Evolutionary conservation across 345 rosid genomes (phyloP).

Genomic region (Boechera retrofracta): DNA sequence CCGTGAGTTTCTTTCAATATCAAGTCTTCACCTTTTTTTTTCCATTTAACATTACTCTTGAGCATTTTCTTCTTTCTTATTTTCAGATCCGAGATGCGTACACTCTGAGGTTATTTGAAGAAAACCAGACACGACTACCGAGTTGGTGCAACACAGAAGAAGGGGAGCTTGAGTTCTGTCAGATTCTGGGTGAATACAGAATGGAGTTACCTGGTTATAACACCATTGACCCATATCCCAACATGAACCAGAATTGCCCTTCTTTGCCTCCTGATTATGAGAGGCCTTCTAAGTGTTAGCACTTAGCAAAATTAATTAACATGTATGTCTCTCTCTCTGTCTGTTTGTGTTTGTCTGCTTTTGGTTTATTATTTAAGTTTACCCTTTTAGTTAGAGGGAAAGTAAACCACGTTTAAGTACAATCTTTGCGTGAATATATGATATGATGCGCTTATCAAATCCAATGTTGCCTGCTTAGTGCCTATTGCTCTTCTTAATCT

Average conservation of each 20-base stretch:
- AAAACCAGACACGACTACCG: conserved; percentile 72
- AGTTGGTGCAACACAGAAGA: conserved; percentile 76
- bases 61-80: background rate
- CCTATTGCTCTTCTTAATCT: background rate
- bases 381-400: conserved; percentile 29
- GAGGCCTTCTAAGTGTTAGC: conserved; percentile 71
- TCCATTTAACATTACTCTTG: background rate
- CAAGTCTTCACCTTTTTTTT: background rate
- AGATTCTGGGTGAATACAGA: conserved; percentile 83
- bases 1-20: conserved; percentile 53
- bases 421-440: conserved; percentile 31
- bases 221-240: conserved; percentile 75
- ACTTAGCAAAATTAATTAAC: conserved; percentile 47
- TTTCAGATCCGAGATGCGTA: conserved; percentile 89
- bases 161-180: conserved; percentile 70
- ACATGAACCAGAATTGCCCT: conserved; percentile 93
- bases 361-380: conserved; percentile 4
- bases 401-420: conserved; percentile 15
- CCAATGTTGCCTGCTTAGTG: background rate
- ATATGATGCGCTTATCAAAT: conserved; percentile 13
- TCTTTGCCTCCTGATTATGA: conserved; percentile 87
- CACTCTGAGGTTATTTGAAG: conserved; percentile 76
- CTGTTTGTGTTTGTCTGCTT: conserved; percentile 16
- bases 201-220: conserved; percentile 91
- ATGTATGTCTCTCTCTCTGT: conserved; percentile 4